Conservation (phyloP, 768 basidiomycete species). For the Leccinum arenicola region DNA sequence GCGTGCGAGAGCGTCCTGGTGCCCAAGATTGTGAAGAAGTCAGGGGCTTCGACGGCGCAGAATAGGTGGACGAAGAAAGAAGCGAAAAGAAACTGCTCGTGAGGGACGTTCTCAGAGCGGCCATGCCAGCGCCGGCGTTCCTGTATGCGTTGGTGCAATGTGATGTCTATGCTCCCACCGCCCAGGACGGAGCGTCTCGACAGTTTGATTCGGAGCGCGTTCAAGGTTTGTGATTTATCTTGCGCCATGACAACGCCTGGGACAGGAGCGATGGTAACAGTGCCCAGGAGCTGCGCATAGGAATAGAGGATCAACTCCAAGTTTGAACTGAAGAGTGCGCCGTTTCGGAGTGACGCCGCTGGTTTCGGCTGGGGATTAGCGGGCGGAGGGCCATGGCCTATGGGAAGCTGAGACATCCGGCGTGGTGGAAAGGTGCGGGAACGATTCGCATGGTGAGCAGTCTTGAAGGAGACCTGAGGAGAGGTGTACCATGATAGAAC, state of each 20-base stretch:
- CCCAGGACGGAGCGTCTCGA: conserved; percentile 44
- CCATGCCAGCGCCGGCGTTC: conserved; percentile 35
- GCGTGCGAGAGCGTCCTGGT: conserved; percentile 15
- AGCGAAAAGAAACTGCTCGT: conserved; percentile 52
- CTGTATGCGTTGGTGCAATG: conserved; percentile 27
- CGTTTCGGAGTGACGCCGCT: conserved; percentile 33
- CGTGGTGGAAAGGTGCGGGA: conserved; percentile 23
- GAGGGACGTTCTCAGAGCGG: conserved; percentile 46
- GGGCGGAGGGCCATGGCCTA: conserved; percentile 44
- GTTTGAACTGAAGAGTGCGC: conserved; percentile 47
- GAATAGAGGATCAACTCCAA: conserved; percentile 79
- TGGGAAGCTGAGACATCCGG: conserved; percentile 40
- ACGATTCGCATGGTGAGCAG: conserved; percentile 36
- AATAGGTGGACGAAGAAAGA: conserved; percentile 39
- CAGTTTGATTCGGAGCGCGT: conserved; percentile 48
- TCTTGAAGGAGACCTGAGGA: conserved; percentile 25
- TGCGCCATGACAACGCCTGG: conserved; percentile 38
- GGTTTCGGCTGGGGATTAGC: conserved; percentile 15
- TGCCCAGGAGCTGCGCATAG: conserved; percentile 77
- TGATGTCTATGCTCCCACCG: conserved; percentile 81
- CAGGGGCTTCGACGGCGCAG: conserved; percentile 20
- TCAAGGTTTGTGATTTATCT: conserved; percentile 46
- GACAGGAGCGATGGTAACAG: conserved; percentile 54
- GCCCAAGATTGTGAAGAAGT: conserved; percentile 26
- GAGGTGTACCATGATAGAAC: conserved; percentile 36